Evolutionary conservation across 2,329 filamentous ascomycete genomes (phyloP).

Genomic region (Cercospora nicotianae): DNA sequence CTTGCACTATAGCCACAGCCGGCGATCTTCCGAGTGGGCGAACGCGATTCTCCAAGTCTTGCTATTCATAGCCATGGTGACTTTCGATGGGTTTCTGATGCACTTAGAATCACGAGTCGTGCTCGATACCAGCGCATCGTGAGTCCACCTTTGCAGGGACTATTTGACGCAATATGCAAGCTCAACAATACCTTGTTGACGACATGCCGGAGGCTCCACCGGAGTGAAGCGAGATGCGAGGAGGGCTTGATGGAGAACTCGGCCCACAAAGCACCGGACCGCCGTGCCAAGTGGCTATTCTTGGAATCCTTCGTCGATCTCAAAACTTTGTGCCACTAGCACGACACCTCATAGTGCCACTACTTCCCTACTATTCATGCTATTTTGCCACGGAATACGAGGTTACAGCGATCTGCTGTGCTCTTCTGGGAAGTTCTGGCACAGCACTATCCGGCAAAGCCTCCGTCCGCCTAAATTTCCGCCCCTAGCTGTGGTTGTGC

Average conservation of each 20-base stretch:
- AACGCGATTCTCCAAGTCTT: neutral
- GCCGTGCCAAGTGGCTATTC: constrained; percentile 8
- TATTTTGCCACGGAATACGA: constrained; percentile 1
- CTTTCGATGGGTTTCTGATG: neutral
- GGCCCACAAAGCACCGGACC: neutral
- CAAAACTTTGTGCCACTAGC: neutral
- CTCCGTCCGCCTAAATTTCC: neutral
- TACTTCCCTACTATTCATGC: neutral
- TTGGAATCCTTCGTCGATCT: constrained; percentile 11
- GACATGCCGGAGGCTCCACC: neutral
- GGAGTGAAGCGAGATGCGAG: neutral
- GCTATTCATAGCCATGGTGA: neutral
- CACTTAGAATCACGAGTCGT: neutral
- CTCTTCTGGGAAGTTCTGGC: neutral
- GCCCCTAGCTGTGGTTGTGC: neutral
- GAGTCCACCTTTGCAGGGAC: neutral
- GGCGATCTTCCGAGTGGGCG: neutral
- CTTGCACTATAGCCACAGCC: neutral
- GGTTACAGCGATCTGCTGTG: constrained; percentile 1
- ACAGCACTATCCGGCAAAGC: neutral
- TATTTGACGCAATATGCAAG: neutral
- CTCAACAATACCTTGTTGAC: neutral
- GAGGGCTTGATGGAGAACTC: neutral
- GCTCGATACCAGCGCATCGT: neutral
- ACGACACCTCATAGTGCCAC: constrained; percentile 8